phyloP scores from a whole-genome alignment of 371 early-diverging fungal species.

The Cokeromyces recurvatus region DNA sequence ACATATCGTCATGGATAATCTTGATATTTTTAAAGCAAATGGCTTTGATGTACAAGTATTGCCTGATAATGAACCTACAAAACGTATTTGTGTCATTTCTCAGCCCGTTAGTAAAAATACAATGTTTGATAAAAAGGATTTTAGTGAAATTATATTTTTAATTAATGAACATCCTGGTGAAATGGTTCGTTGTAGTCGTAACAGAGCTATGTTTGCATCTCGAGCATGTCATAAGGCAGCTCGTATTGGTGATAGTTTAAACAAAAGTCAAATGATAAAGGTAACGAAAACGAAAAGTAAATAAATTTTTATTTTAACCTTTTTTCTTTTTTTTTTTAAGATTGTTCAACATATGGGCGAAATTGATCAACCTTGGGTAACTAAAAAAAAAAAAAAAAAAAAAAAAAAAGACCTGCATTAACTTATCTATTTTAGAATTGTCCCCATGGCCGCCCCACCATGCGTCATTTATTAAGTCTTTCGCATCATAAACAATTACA shows the following conservation, averaged over 20 bases:
- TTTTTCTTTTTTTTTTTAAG: constrained; percentile 14
- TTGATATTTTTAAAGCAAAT: constrained; percentile 66
- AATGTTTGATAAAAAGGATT: constrained; percentile 59
- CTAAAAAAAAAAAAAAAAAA: not conserved
- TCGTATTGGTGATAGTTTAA: constrained; percentile 80
- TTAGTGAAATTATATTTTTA: constrained; percentile 67
- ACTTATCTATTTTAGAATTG: constrained; percentile 67
- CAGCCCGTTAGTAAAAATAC: constrained; percentile 63
- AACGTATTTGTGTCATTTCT: constrained; percentile 59
- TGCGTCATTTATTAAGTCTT: constrained; percentile 72
- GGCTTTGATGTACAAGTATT: constrained; percentile 75
- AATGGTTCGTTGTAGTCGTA: constrained; percentile 61
- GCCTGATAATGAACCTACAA: constrained; percentile 51
- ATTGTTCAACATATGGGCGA: constrained; percentile 75
- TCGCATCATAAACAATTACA: constrained; percentile 2
- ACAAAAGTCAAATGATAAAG: constrained; percentile 60
- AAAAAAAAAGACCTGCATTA: no score
- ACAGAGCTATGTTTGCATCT: constrained; percentile 68
- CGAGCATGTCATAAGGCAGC: constrained; percentile 73
- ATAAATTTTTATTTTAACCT: not conserved
- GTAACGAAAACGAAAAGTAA: constrained; percentile 12
- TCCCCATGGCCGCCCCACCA: constrained; percentile 98
- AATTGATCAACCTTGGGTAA: constrained; percentile 87
- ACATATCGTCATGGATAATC: constrained; percentile 71
- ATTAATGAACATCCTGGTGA: constrained; percentile 41